phyloP scores from a whole-genome alignment of 768 basidiomycete species.

The Podaxis sp. region DNA sequence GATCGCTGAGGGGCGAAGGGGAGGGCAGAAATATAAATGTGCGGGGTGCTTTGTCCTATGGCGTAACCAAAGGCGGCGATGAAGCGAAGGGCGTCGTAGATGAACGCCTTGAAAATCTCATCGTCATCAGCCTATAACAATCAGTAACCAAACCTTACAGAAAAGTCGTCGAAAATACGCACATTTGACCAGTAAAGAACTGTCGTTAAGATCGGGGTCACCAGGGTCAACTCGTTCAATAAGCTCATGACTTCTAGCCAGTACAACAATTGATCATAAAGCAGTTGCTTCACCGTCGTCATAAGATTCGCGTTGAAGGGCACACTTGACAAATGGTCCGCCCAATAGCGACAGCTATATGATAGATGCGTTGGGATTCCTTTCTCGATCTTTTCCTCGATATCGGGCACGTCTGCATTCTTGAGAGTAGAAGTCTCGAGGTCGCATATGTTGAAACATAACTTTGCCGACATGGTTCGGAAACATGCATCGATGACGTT shows the following conservation, averaged over 20 bases:
- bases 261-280: conserved; percentile 26
- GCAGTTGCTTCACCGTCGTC: conserved; percentile 20
- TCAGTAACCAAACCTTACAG: background rate
- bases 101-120: conserved; percentile 16
- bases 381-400: conserved; percentile 20
- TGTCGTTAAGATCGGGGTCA: background rate
- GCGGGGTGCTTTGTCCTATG: conserved; percentile 24
- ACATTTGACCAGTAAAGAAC: conserved; percentile 17
- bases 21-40: conserved; percentile 29
- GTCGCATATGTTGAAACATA: conserved; percentile 36
- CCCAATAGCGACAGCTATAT: conserved; percentile 33
- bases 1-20: conserved; percentile 26
- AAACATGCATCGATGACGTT: conserved; percentile 24
- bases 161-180: background rate
- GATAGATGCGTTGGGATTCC: conserved; percentile 25
- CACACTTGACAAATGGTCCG: conserved; percentile 23
- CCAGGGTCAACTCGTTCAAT: conserved; percentile 18
- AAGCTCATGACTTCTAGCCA: conserved; percentile 35
- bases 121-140: conserved; percentile 14
- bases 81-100: conserved; percentile 22
- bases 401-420: conserved; percentile 27
- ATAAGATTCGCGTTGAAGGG: conserved; percentile 3
- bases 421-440: conserved; percentile 28
- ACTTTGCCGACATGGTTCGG: conserved; percentile 25
- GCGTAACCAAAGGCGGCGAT: conserved; percentile 18